phyloP scores from a whole-genome alignment of 805 yeast genomes.

The Kuraishia cidri region DNA sequence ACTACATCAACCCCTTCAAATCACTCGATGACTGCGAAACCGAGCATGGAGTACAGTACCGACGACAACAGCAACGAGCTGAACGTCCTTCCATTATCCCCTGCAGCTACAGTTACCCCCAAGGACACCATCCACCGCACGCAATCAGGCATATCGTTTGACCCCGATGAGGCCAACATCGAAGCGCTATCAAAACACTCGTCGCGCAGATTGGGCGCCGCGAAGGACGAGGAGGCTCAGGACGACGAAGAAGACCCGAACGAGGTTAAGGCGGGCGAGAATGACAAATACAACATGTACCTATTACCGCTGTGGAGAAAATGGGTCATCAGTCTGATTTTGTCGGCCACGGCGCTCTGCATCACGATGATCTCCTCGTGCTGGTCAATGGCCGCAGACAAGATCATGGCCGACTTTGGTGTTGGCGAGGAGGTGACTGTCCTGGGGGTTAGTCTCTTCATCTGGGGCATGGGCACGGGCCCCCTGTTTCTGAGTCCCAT shows the following conservation, averaged over 20 bases:
- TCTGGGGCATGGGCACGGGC: conserved; percentile 56
- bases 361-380: conserved; percentile 65
- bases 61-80: too few species aligned
- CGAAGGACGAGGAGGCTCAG: too few species aligned
- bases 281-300: conserved; percentile 9
- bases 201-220: too few species aligned
- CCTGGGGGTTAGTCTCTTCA: conserved; percentile 46
- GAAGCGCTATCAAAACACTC: too few species aligned
- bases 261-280: conserved; percentile 10
- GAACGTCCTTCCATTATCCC: too few species aligned
- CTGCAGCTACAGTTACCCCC: too few species aligned
- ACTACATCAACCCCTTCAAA: too few species aligned
- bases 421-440: conserved; percentile 54
- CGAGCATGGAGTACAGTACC: too few species aligned
- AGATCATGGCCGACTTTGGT: conserved; percentile 34
- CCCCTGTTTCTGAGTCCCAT: conserved; percentile 54
- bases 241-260: conserved; percentile 5
- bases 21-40: too few species aligned
- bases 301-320: conserved; percentile 35
- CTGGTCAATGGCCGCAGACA: conserved; percentile 53
- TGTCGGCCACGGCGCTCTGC: conserved; percentile 48
- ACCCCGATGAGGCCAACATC: too few species aligned
- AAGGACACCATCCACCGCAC: too few species aligned
- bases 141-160: too few species aligned
- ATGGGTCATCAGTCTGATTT: conserved; percentile 44